phyloP scores from a whole-genome alignment of 2,329 filamentous ascomycete genomes.

The Aspergillus sojae region DNA sequence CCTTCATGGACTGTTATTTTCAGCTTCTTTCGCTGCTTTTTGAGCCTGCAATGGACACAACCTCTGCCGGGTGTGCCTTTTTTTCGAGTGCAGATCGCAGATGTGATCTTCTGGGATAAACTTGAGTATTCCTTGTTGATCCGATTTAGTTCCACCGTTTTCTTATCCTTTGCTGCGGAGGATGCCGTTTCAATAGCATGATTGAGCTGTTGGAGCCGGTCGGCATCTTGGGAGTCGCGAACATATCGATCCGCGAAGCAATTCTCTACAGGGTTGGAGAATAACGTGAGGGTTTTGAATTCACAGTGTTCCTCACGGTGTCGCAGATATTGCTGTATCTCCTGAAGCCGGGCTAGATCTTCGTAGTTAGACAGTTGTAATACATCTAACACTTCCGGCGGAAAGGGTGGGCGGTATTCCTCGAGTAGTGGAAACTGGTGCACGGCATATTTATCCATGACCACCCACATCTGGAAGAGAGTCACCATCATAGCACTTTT shows the following conservation, averaged over 20 bases:
- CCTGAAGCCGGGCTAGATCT: constrained; percentile 1
- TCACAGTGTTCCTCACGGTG: not conserved
- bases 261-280: not conserved
- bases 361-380: not conserved
- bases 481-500: constrained; percentile 1
- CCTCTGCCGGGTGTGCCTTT: not conserved
- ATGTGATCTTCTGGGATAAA: not conserved
- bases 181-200: not conserved
- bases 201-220: not conserved
- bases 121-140: not conserved
- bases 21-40: not conserved
- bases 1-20: constrained; percentile 3
- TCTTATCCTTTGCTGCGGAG: not conserved
- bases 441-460: not conserved
- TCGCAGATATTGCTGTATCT: constrained; percentile 1
- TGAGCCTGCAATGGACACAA: not conserved
- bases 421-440: not conserved
- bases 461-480: constrained; percentile 4
- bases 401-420: not conserved
- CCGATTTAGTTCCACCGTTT: not conserved
- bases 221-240: not conserved
- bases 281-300: not conserved
- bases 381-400: not conserved
- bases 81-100: not conserved
- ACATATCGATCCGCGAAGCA: constrained; percentile 6